phyloP scores from a whole-genome alignment of 306 rosid species.

The Sicyos baderoa region DNA sequence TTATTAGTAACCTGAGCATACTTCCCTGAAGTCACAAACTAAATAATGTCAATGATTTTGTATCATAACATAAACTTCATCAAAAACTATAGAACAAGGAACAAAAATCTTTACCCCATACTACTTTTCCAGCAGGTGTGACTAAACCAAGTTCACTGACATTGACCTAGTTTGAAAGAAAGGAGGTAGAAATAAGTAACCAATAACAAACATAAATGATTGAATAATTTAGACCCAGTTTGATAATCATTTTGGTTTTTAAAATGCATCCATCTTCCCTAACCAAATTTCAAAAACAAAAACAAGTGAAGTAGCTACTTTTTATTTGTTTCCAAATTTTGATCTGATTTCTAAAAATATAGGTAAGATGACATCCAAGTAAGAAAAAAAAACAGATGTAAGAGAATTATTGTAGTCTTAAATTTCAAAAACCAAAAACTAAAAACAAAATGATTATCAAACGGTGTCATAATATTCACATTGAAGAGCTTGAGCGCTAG shows the following conservation, averaged over 20 bases:
- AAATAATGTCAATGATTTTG: constrained; percentile 8
- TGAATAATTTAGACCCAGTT: background rate
- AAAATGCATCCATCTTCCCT: too few species aligned
- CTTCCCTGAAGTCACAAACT: constrained; percentile 48
- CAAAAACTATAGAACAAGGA: background rate
- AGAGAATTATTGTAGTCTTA: too few species aligned
- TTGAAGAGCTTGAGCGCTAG: background rate
- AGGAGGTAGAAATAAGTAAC: background rate
- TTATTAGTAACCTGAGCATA: constrained; percentile 92
- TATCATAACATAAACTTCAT: background rate
- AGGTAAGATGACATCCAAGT: too few species aligned
- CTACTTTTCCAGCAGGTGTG: constrained; percentile 94
- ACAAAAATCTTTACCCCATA: constrained; percentile 62
- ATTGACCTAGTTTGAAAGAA: constrained; percentile 55
- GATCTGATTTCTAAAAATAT: too few species aligned
- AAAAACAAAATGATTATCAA: too few species aligned
- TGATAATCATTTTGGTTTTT: too few species aligned
- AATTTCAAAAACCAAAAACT: too few species aligned
- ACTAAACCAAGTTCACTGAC: constrained; percentile 92
- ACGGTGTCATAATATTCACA: background rate
- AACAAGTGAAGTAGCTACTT: too few species aligned
- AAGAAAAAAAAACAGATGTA: too few species aligned
- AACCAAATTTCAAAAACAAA: too few species aligned
- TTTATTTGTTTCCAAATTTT: too few species aligned
- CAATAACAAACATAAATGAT: background rate